These are phyloP conservation scores for Neurospora africana DNA, from an alignment of 495 filamentous ascomycete species.

Conservation along the genomic window DNA sequence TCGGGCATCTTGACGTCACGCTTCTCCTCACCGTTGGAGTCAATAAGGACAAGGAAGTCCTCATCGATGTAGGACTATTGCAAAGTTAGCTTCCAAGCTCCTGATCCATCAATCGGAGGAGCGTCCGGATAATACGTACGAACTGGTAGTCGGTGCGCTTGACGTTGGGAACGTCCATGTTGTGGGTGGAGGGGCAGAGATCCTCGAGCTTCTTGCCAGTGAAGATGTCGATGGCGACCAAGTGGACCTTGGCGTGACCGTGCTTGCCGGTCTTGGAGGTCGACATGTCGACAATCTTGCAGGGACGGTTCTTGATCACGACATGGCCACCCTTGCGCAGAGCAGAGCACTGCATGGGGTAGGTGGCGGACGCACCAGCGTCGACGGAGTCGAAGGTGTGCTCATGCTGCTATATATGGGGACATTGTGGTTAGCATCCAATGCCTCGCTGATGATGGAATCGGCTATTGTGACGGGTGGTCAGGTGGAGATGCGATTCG, in stretches of 20 bases:
- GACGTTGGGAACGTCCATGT: slow-evolving; percentile 98
- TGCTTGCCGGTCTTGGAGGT: slow-evolving; percentile 99
- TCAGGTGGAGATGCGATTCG: not conserved
- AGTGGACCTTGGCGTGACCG: slow-evolving; percentile 99
- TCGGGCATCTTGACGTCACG: slow-evolving; percentile 93
- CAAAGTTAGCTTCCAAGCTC: slow-evolving; percentile 1
- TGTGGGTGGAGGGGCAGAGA: slow-evolving; percentile 98
- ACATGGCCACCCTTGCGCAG: slow-evolving; percentile 97
- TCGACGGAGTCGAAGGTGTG: slow-evolving; percentile 81
- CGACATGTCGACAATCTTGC: slow-evolving; percentile 99
- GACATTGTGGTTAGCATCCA: slow-evolving; percentile 6
- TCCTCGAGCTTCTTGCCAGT: slow-evolving; percentile 99
- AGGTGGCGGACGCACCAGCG: slow-evolving; percentile 88
- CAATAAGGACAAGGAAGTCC: slow-evolving; percentile 82
- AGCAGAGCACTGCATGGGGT: slow-evolving; percentile 97
- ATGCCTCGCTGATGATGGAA: not conserved
- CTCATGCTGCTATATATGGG: slow-evolving; percentile 54
- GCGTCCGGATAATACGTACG: slow-evolving; percentile 43
- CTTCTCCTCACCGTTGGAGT: slow-evolving; percentile 70
- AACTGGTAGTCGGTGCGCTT: slow-evolving; percentile 83
- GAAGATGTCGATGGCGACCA: slow-evolving; percentile 97
- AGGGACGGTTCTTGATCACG: slow-evolving; percentile 94
- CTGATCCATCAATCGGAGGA: not conserved
- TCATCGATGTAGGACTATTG: slow-evolving; percentile 62
- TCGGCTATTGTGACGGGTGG: not conserved